Percentiles rank a stretch among this genome's conserved stretches.
These are phyloP conservation scores for Codiaeum variegatum DNA, from an alignment of 441 rosid species.

Conservation along the genomic window DNA sequence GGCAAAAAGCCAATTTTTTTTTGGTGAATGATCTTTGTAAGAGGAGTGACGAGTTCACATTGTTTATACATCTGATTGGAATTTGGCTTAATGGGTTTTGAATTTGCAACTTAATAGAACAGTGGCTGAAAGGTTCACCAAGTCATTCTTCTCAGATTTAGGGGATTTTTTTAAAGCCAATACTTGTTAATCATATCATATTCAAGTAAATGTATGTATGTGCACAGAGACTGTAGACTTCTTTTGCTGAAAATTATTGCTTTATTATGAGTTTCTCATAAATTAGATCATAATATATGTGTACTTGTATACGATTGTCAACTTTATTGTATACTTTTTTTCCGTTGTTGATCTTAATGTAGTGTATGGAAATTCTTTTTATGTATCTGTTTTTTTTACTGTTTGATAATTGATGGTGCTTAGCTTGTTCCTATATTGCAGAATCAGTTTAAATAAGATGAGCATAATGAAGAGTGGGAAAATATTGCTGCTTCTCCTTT, in stretches of 20 bases:
- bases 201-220: background rate
- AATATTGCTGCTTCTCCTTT: slow-evolving; percentile 38
- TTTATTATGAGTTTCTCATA: background rate
- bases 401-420: slow-evolving; percentile 1
- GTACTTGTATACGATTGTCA: background rate
- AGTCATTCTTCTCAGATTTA: background rate
- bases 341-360: background rate
- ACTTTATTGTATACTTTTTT: background rate
- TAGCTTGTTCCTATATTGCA: slow-evolving; percentile 13
- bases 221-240: background rate
- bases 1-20: background rate
- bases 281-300: background rate
- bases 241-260: background rate
- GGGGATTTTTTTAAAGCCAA: background rate
- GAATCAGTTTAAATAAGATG: slow-evolving; percentile 16
- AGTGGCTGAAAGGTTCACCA: background rate
- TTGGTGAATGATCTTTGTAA: background rate
- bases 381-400: background rate
- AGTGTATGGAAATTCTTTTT: background rate
- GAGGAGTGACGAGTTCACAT: background rate
- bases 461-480: slow-evolving; percentile 30
- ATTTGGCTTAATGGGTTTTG: background rate
- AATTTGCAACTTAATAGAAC: background rate
- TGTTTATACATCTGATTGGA: background rate
- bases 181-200: background rate